Percentiles rank a stretch among this genome's conserved stretches.
Evolutionary conservation across 805 yeast genomes (phyloP).

Genomic region (Hanseniaspora guilliermondii): DNA sequence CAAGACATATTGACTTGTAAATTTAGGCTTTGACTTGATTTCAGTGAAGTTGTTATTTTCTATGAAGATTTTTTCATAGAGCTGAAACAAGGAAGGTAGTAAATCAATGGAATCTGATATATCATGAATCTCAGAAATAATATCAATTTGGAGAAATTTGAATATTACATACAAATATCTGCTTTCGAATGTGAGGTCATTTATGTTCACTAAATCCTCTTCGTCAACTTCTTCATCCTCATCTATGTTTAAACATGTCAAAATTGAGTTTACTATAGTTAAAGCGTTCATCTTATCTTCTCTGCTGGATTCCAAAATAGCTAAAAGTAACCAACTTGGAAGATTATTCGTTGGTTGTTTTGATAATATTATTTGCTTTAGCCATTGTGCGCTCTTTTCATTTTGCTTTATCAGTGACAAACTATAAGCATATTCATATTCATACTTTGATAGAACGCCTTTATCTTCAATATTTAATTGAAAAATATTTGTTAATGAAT

Average conservation of each 20-base stretch:
- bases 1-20: conserved; percentile 31
- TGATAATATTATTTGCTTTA: conserved; percentile 38
- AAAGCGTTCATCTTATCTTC: conserved; percentile 47
- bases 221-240: conserved; percentile 11
- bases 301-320: conserved; percentile 48
- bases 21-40: conserved; percentile 15
- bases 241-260: conserved; percentile 33
- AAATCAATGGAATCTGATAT: conserved; percentile 46
- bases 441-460: conserved; percentile 13
- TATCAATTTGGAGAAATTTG: conserved; percentile 60
- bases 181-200: conserved; percentile 17
- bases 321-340: conserved; percentile 55
- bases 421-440: conserved; percentile 38
- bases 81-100: conserved; percentile 52
- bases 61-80: conserved; percentile 41
- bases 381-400: conserved; percentile 33
- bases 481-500: conserved; percentile 23
- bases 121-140: conserved; percentile 53
- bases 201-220: not conserved
- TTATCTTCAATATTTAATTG: conserved; percentile 7
- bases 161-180: conserved; percentile 49
- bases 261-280: conserved; percentile 42
- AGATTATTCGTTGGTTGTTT: conserved; percentile 40
- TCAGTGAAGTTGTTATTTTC: conserved; percentile 15
- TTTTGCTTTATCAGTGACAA: conserved; percentile 35